These are phyloP conservation scores for Taphrina confusa DNA, from an alignment of 1,139 yeast species.

Conservation along the genomic window DNA sequence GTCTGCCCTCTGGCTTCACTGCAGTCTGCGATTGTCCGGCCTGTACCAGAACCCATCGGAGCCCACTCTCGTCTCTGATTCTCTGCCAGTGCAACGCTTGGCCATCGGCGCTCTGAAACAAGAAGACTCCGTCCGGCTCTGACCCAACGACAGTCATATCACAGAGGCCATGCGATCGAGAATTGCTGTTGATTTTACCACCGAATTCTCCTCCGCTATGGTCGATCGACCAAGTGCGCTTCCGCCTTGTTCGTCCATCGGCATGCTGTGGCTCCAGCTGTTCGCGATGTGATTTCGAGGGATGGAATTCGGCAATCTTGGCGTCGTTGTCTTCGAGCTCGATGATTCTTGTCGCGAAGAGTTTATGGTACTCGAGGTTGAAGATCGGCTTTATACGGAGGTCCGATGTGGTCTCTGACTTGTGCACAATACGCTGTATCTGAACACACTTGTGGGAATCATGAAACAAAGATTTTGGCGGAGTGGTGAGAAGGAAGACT, in stretches of 20 bases:
- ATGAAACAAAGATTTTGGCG: constrained; percentile 23
- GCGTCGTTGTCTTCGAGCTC: constrained; percentile 32
- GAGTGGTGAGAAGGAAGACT: constrained; percentile 22
- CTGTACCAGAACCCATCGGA: background rate
- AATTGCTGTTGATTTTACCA: constrained; percentile 7
- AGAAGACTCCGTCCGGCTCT: constrained; percentile 1
- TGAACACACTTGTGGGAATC: constrained; percentile 21
- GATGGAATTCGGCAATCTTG: constrained; percentile 26
- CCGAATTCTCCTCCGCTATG: constrained; percentile 13
- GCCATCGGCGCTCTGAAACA: constrained; percentile 16
- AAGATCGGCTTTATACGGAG: constrained; percentile 25
- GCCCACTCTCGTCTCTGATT: background rate
- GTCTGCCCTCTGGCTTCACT: background rate
- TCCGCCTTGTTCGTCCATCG: background rate
- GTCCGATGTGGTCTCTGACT: background rate
- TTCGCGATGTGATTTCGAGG: background rate
- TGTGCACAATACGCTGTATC: constrained; percentile 16
- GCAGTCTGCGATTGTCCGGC: background rate
- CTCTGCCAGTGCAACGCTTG: constrained; percentile 10
- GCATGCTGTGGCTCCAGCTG: background rate
- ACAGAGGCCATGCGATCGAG: background rate
- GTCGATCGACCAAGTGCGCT: constrained; percentile 17
- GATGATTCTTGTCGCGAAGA: constrained; percentile 13
- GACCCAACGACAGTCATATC: constrained; percentile 13
- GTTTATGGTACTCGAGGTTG: constrained; percentile 24